Base-by-base conservation (phyloP, 1,139 yeast species). In the Debaryomyces udenii region DNA sequence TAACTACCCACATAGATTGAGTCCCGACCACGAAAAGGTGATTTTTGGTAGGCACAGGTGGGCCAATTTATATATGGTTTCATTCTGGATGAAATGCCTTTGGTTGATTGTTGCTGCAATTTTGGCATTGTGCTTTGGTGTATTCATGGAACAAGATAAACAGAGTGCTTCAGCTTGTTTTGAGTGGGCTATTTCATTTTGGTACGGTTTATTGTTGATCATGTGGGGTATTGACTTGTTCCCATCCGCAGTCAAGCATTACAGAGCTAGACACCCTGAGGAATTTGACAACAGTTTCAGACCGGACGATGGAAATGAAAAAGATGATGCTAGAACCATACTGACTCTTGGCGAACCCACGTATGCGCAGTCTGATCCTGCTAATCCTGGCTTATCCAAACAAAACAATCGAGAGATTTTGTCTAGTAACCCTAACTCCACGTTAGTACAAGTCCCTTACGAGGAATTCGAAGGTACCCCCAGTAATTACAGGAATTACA, bases 131-230 rank as follows among this genome's bases (percentile, higher is more conserved):
- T 73, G 80, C 31, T 91, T 89, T 54, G 93, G 81, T 10, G 75
- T 64, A 2, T 63, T 68, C 41, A 65, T 72, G 74, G 50, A 57
- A 7, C 39, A 43, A 1, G 73, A 67, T 30, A 44, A 66, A 9
- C 64, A 71, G 28, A 63, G 71, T 11, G 65, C 74, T 40, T 74
- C 81, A 17, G 87, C 86, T 0, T 66, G 68, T 11, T 82, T 86
- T 59, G 98, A 91, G 62, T 91, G 98, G 97, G 57, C 80, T 6
- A 64, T 90, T 35, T 83, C 91, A 6, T 91, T 83, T 64, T 84
- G 88, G 81, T 90, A 87, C 57, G 94, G 96, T 7, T 57, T 84
- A 28, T 71, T 86, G 47, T 76, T 84, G 52, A 59, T 85, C 7
- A 66, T 84, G 47, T 76, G 93, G 65, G 68, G 85, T 2, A 73